Conservation (phyloP, 352 stramenopile genomes). For the Phytopythium chamaehyphon region DNA sequence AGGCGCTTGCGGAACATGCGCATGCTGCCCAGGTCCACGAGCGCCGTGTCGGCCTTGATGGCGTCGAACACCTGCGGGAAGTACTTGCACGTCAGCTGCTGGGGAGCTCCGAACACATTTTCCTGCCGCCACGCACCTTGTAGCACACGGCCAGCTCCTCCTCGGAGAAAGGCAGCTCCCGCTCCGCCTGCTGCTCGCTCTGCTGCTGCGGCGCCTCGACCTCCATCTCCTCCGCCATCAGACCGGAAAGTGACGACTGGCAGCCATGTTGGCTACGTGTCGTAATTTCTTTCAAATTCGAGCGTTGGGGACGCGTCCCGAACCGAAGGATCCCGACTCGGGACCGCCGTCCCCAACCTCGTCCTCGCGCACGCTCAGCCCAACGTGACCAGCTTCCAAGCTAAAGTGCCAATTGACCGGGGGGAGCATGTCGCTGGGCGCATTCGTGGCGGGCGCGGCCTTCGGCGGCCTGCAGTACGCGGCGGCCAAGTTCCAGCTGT, state of each 20-base stretch:
- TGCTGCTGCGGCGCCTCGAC: conserved; percentile 12
- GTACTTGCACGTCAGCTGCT: too few relatives aligned
- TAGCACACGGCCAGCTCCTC: conserved; percentile 53
- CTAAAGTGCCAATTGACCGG: not conserved
- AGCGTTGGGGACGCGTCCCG: not conserved
- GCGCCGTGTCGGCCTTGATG: conserved; percentile 37
- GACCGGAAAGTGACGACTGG: conserved; percentile 1
- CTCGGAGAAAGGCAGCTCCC: conserved; percentile 70
- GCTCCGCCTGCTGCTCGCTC: conserved; percentile 10
- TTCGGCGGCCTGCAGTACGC: conserved; percentile 63
- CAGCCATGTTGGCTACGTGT: conserved; percentile 1
- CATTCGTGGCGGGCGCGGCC: conserved; percentile 64
- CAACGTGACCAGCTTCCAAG: not conserved
- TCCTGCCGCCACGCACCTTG: conserved; percentile 30
- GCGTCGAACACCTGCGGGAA: conserved; percentile 44
- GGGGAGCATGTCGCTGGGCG: conserved; percentile 56
- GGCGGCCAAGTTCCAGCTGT: conserved; percentile 61
- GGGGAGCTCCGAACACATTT: not conserved
- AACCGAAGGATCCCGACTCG: not conserved
- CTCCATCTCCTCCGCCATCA: conserved; percentile 30
- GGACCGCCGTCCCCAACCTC: not conserved
- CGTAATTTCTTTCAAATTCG: not conserved
- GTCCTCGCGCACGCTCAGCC: not conserved
- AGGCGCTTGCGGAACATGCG: conserved; percentile 76
- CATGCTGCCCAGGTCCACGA: conserved; percentile 75